These are phyloP conservation scores for Cenococcum geophilum DNA, from an alignment of 495 filamentous ascomycete species.

Conservation along the genomic window DNA sequence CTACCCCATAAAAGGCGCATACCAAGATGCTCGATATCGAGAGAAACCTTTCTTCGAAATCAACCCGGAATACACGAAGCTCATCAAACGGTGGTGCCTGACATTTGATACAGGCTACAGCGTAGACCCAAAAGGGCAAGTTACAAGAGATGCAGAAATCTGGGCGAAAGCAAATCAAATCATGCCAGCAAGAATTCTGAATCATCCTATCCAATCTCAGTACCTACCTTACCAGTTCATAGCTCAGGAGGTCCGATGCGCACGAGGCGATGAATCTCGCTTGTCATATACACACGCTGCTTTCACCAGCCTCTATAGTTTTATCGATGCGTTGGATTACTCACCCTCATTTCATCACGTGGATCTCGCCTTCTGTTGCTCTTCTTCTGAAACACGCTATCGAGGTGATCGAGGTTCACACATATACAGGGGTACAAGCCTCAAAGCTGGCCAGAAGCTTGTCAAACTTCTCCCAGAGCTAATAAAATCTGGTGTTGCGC, in stretches of 20 bases:
- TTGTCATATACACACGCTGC: slow-evolving; percentile 1
- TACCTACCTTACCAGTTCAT: slow-evolving; percentile 1
- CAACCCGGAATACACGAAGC: neutral
- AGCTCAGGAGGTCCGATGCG: neutral
- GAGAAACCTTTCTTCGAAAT: neutral
- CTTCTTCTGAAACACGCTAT: neutral
- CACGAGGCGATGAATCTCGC: neutral
- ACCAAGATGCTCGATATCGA: neutral
- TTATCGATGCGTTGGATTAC: neutral
- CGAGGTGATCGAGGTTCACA: neutral
- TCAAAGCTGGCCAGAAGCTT: neutral
- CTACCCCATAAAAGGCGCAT: neutral
- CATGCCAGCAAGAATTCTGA: neutral
- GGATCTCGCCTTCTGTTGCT: neutral
- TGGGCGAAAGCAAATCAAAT: neutral
- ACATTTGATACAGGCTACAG: slow-evolving; percentile 3
- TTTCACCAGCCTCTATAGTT: neutral
- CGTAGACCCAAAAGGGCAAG: neutral
- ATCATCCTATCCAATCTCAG: neutral
- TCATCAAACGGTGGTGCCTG: neutral
- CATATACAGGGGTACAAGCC: neutral
- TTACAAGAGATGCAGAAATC: neutral
- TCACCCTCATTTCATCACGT: neutral
- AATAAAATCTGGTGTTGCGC: neutral
- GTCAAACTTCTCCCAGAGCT: slow-evolving; percentile 1